Conservation (phyloP, 768 basidiomycete genomes). For the Mycena polygramma region DNA sequence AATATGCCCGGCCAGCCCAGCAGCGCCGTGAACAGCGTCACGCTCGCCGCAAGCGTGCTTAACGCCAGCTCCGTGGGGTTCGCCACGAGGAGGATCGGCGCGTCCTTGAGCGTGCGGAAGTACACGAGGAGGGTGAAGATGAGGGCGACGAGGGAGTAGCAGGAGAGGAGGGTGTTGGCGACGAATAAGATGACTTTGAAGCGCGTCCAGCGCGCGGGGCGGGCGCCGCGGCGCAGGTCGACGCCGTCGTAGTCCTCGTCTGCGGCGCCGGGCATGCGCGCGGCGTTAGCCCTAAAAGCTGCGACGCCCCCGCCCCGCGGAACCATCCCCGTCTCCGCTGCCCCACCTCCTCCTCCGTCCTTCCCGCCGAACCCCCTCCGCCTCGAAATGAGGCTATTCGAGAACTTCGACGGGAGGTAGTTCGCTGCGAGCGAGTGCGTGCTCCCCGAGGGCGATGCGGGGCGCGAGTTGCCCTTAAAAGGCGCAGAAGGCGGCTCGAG, state of each 20-base stretch:
- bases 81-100: constrained; percentile 32
- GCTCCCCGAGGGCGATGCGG: constrained; percentile 18
- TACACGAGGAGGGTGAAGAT: constrained; percentile 28
- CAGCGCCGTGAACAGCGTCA: constrained; percentile 41
- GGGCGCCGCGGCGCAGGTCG: no score
- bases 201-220: no score
- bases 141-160: constrained; percentile 29
- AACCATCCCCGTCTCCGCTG: constrained; percentile 14
- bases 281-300: constrained; percentile 61
- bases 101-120: constrained; percentile 13
- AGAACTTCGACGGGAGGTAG: constrained; percentile 74
- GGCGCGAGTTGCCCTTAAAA: constrained; percentile 31
- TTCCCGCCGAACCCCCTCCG: not conserved
- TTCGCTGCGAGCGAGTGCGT: constrained; percentile 60
- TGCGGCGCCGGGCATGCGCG: constrained; percentile 55
- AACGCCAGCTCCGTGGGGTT: constrained; percentile 41
- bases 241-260: constrained; percentile 55
- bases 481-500: constrained; percentile 51
- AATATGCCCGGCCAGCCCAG: constrained; percentile 47
- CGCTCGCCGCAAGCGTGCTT: constrained; percentile 48
- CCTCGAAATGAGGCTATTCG: constrained; percentile 54
- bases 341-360: not conserved
- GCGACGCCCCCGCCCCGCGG: constrained; percentile 69
- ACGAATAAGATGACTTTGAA: constrained; percentile 14
- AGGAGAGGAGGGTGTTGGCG: constrained; percentile 16